These are phyloP conservation scores for Metarhizium humberi DNA, from an alignment of 2,329 filamentous ascomycete genomes.

Conservation along the genomic window DNA sequence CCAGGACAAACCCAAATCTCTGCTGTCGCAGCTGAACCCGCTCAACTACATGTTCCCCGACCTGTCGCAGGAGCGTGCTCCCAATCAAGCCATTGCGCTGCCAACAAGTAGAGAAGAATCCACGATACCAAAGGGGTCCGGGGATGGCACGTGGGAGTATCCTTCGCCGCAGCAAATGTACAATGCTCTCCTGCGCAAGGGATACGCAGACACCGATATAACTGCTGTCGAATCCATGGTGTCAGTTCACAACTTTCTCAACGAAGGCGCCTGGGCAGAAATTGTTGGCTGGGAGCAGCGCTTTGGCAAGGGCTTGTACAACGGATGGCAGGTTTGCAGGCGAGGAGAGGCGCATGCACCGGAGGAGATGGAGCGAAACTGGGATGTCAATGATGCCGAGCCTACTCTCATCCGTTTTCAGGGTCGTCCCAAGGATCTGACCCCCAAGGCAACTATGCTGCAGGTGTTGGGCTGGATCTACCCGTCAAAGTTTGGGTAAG, in stretches of 20 bases:
- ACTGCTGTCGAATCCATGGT: slow-evolving; percentile 97
- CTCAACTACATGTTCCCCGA: slow-evolving; percentile 94
- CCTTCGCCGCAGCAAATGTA: slow-evolving; percentile 99
- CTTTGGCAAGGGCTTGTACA: slow-evolving; percentile 63
- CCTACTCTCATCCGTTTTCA: slow-evolving; percentile 81
- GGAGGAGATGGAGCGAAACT: slow-evolving; percentile 36
- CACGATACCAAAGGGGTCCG: slow-evolving; percentile 81
- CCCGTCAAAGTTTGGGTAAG: slow-evolving; percentile 69
- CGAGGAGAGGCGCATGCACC: slow-evolving; percentile 58
- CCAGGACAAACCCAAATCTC: slow-evolving; percentile 30
- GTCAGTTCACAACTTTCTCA: slow-evolving; percentile 93
- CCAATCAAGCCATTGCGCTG: slow-evolving; percentile 62
- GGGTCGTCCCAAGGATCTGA: slow-evolving; percentile 79
- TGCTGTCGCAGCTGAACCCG: slow-evolving; percentile 50
- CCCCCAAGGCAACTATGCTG: slow-evolving; percentile 81
- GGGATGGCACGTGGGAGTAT: slow-evolving; percentile 86
- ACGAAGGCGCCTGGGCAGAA: slow-evolving; percentile 94
- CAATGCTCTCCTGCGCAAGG: slow-evolving; percentile 92
- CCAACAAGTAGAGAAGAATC: slow-evolving; percentile 75
- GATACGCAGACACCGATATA: slow-evolving; percentile 86
- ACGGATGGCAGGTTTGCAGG: slow-evolving; percentile 65
- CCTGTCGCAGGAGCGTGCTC: slow-evolving; percentile 69
- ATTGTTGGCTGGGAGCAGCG: slow-evolving; percentile 89
- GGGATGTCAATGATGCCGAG: slow-evolving; percentile 43
- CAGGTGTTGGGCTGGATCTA: slow-evolving; percentile 72